These are phyloP conservation scores for Rhodotorula kratochvilovae DNA, from an alignment of 768 basidiomycete genomes.

Conservation along the genomic window DNA sequence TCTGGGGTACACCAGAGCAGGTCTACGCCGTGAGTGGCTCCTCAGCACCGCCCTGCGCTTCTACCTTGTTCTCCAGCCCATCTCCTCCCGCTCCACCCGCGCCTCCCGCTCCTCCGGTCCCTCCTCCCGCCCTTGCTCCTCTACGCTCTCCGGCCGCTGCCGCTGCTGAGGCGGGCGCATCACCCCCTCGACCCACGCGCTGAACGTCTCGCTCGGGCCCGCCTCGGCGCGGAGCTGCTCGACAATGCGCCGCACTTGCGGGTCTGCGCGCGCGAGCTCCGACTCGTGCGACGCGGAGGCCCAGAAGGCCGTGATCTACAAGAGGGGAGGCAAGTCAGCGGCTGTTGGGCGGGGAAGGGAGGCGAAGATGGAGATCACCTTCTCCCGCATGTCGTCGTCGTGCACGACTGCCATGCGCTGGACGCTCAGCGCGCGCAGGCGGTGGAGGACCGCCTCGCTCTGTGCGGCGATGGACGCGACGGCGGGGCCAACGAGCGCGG, in stretches of 20 bases:
- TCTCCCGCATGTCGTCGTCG: background rate
- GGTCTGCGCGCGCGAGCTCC: background rate
- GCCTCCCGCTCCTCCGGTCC: too few species aligned
- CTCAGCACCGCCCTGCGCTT: too few species aligned
- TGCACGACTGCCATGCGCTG: conserved; percentile 19
- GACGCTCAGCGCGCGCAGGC: conserved; percentile 10
- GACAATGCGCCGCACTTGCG: background rate
- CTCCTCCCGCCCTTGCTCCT: background rate
- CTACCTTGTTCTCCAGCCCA: too few species aligned
- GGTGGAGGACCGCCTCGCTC: conserved; percentile 9
- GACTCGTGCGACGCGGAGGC: background rate
- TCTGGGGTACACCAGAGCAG: too few species aligned
- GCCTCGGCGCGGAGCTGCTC: background rate
- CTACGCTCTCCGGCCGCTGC: background rate
- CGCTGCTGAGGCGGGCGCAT: background rate
- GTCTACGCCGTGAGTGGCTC: too few species aligned
- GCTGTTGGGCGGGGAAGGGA: background rate
- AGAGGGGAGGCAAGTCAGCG: background rate
- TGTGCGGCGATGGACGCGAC: background rate
- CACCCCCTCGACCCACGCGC: conserved; percentile 4
- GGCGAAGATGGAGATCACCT: background rate
- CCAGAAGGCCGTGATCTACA: conserved; percentile 7
- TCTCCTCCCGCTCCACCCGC: too few species aligned
- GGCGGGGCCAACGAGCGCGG: background rate
- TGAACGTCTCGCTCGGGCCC: background rate